phyloP scores from a whole-genome alignment of 2,329 filamentous ascomycete species.

The Seiridium unicorne region DNA sequence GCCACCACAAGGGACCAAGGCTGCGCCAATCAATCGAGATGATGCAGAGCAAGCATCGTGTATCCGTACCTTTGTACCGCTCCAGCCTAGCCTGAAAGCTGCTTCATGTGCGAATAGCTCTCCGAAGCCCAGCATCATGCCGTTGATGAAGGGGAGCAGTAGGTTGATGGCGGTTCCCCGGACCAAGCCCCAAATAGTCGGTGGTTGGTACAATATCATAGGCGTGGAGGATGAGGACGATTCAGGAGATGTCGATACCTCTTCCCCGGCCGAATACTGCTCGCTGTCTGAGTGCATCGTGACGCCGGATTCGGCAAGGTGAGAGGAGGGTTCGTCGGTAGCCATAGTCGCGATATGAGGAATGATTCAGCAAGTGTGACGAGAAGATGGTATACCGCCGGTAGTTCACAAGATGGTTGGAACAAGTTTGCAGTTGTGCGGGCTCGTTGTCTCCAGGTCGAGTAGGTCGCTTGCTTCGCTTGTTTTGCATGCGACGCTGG shows the following conservation, averaged over 20 bases:
- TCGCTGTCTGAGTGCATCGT: constrained; percentile 83
- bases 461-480: not conserved
- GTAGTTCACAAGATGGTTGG: not conserved
- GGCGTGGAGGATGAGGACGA: constrained; percentile 63
- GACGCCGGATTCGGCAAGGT: constrained; percentile 69
- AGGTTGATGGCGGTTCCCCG: constrained; percentile 93
- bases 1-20: too few relatives aligned
- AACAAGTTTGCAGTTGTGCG: too few relatives aligned
- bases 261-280: constrained; percentile 69
- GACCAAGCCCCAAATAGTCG: constrained; percentile 81
- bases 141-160: constrained; percentile 93
- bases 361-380: too few relatives aligned
- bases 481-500: too few relatives aligned
- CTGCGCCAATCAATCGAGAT: not conserved
- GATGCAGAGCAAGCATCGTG: not conserved
- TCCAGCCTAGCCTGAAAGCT: constrained; percentile 91
- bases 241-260: constrained; percentile 55
- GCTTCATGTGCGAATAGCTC: constrained; percentile 96
- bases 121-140: constrained; percentile 96
- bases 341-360: constrained; percentile 41
- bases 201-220: constrained; percentile 83
- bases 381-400: not conserved
- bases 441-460: too few relatives aligned
- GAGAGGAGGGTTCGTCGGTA: constrained; percentile 43
- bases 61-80: constrained; percentile 77